Evolutionary conservation across 805 yeast genomes (phyloP).

Genomic region (Yarrowia phangngaensis): DNA sequence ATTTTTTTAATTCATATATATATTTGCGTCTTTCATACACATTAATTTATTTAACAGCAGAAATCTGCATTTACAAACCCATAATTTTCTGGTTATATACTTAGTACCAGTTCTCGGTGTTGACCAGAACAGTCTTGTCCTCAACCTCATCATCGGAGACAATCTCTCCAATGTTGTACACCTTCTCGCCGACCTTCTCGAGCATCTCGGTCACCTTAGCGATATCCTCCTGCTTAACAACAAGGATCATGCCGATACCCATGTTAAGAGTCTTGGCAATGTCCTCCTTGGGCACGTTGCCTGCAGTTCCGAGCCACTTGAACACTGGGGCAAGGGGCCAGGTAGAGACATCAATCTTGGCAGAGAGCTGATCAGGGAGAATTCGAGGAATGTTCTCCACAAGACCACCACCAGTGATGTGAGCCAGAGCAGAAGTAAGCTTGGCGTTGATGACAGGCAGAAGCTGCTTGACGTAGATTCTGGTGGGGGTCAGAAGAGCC

Average conservation of each 20-base stretch:
- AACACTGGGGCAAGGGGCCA: conserved; percentile 90
- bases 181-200: conserved; percentile 66
- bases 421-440: conserved; percentile 81
- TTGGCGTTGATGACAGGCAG: conserved; percentile 67
- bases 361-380: conserved; percentile 74
- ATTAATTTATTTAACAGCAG: conserved; percentile 19
- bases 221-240: conserved; percentile 69
- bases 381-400: conserved; percentile 96
- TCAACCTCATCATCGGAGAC: conserved; percentile 42
- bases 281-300: conserved; percentile 82
- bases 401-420: conserved; percentile 97
- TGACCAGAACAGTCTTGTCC: conserved; percentile 40
- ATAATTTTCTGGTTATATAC: not conserved
- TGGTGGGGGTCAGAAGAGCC: conserved; percentile 83
- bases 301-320: conserved; percentile 90
- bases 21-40: conserved; percentile 4
- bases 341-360: conserved; percentile 67
- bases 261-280: conserved; percentile 86
- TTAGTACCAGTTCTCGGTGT: conserved; percentile 40
- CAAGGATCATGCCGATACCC: conserved; percentile 95
- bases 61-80: conserved; percentile 18
- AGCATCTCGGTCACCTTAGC: conserved; percentile 52
- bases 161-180: conserved; percentile 63
- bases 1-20: too few relatives aligned
- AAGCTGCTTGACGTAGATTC: conserved; percentile 88